Conservation (phyloP, 139 green algal species). For the Coelastrella sp. region DNA sequence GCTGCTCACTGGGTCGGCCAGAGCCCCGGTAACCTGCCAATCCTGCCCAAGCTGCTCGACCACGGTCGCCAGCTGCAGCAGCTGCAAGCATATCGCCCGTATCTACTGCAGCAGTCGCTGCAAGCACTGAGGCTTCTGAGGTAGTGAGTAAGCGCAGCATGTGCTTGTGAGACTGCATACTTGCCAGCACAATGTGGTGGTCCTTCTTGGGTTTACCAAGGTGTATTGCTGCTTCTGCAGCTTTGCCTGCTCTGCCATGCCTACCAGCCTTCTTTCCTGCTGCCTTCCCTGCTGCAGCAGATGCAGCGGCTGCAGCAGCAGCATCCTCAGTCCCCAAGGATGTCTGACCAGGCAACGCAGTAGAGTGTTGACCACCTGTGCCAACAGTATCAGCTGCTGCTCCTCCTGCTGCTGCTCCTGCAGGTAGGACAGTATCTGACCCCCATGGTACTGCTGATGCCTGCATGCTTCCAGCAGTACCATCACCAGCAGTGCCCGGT, state of each 20-base stretch:
- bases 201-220: slow-evolving; percentile 22
- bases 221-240: not conserved
- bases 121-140: not conserved
- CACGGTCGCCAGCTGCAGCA: slow-evolving; percentile 23
- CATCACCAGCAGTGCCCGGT: too few relatives aligned
- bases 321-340: not conserved
- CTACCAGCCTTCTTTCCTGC: not conserved
- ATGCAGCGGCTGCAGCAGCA: not conserved
- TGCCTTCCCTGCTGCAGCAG: not conserved
- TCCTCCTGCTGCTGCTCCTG: not conserved
- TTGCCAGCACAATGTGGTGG: not conserved
- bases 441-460: not conserved
- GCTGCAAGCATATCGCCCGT: slow-evolving; percentile 8
- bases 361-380: not conserved
- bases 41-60: not conserved
- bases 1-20: not conserved
- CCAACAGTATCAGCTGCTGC: not conserved
- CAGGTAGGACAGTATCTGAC: not conserved
- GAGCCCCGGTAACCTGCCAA: not conserved
- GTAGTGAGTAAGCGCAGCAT: slow-evolving; percentile 38
- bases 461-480: not conserved
- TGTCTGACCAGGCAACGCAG: not conserved
- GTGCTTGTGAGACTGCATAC: slow-evolving; percentile 19
- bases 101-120: not conserved
- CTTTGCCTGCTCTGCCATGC: slow-evolving; percentile 3